phyloP scores from a whole-genome alignment of 306 rosid species.

The Lotus japonicus region DNA sequence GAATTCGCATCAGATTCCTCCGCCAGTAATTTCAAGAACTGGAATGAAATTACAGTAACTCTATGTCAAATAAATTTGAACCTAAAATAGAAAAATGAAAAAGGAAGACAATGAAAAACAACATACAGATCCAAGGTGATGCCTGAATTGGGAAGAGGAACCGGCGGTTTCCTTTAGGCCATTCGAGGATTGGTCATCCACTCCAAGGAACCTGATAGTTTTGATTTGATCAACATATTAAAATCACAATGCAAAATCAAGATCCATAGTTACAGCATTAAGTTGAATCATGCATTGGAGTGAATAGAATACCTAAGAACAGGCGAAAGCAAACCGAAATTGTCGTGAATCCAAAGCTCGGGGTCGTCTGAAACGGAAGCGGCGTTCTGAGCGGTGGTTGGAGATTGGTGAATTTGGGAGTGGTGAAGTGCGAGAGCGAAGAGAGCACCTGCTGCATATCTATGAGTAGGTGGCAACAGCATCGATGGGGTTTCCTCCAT shows the following conservation, averaged over 20 bases:
- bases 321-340: constrained; percentile 41
- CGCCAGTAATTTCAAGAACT: constrained; percentile 68
- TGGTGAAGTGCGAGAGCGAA: constrained; percentile 49
- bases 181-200: constrained; percentile 43
- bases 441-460: constrained; percentile 42
- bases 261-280: not conserved
- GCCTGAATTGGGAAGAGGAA: constrained; percentile 45
- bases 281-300: not conserved
- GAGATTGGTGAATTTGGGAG: constrained; percentile 36
- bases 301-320: constrained; percentile 37
- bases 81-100: not conserved
- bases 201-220: constrained; percentile 39
- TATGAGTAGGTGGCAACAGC: constrained; percentile 29
- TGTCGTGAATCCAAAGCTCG: constrained; percentile 40
- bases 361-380: constrained; percentile 29
- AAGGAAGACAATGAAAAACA: constrained; percentile 3
- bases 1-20: constrained; percentile 46
- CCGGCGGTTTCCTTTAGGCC: constrained; percentile 43
- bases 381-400: not conserved
- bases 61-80: not conserved
- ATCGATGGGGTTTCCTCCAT: constrained; percentile 39
- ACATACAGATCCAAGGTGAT: constrained; percentile 41
- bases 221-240: not conserved
- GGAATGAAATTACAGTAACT: constrained; percentile 18
- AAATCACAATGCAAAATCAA: not conserved